Evolutionary conservation across 495 filamentous ascomycete genomes (phyloP), one percentile per base, ranked within the genome.

Genomic region (Cudoniella acicularis): DNA sequence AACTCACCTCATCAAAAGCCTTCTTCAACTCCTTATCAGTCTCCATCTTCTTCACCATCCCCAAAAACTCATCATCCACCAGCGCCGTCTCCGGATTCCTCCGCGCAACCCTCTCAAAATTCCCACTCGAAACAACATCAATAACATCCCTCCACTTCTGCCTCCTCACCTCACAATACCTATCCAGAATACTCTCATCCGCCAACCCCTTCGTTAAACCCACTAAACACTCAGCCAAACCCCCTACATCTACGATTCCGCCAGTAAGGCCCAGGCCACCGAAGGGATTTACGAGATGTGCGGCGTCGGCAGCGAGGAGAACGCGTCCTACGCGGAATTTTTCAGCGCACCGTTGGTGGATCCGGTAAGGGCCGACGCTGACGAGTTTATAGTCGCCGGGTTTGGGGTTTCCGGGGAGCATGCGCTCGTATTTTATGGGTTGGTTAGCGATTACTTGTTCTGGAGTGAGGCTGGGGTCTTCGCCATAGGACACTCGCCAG

Each of bases 241-340:
- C 77, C 17, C 80, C 81, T 1, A 84, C 72, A 56, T 86, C 83
- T 8, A 79, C 81, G 26, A 86, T 79, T 0, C 83, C 83, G 8
- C 82, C 83, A 0, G 82, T 85, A 36, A 86, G 75, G 1, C 83
- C 83, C 47, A 85, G 68, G 3, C 83, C 82, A 52, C 83, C 83
- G 66, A 74, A 77, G 0, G 79, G 79, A 66, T 81, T 81, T 62
- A 77, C 79, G 21, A 81, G 59, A 61, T 83, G 79, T 18, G 79
- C 79, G 10, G 83, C 82, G 68, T 87, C 83, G 1, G 82, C 83
- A 2, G 77, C 81, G 56, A 87, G 71, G 4, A 81, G n/a, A n/a
- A 85, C 61, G 2, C 78, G 72, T 0, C 83, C 83, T 3, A 80
- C 79, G 23, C 81, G 74, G 61, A 85, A 80, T 10, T 63, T 71